Conservation (phyloP, 257 asterid genomes). For the Nicotiana benthamiana region DNA sequence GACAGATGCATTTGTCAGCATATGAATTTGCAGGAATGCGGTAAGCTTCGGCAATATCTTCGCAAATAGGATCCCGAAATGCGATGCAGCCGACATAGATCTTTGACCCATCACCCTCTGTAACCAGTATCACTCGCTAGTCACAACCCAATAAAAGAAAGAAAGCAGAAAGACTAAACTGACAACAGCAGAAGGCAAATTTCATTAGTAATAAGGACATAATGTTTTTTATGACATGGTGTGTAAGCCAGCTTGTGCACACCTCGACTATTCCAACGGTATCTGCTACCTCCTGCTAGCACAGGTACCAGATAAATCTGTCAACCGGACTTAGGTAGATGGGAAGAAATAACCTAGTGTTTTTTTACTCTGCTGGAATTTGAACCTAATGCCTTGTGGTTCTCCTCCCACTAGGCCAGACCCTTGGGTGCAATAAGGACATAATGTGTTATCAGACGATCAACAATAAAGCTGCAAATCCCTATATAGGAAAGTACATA, state of each 20-base stretch:
- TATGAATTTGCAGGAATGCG: constrained; percentile 51
- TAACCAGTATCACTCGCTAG: neutral
- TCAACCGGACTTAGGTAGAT: too few relatives aligned
- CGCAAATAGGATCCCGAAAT: constrained; percentile 74
- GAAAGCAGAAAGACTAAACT: neutral
- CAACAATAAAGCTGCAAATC: neutral
- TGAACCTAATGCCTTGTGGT: too few relatives aligned
- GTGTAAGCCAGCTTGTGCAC: too few relatives aligned
- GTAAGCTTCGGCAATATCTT: constrained; percentile 78
- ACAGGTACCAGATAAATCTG: too few relatives aligned
- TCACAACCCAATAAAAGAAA: neutral
- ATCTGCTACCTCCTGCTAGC: too few relatives aligned
- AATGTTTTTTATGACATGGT: neutral
- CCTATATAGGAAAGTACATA: neutral
- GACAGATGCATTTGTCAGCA: constrained; percentile 85
- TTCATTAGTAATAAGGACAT: neutral
- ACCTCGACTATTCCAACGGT: too few relatives aligned
- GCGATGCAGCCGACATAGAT: constrained; percentile 85
- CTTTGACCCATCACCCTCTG: constrained; percentile 88
- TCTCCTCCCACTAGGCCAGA: too few relatives aligned
- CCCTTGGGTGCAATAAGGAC: neutral
- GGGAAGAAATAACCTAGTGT: too few relatives aligned
- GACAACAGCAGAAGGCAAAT: neutral
- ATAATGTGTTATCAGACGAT: neutral
- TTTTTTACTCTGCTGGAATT: too few relatives aligned